Conservation (phyloP, 148 eudicot genomes). For the Silene latifolia region DNA sequence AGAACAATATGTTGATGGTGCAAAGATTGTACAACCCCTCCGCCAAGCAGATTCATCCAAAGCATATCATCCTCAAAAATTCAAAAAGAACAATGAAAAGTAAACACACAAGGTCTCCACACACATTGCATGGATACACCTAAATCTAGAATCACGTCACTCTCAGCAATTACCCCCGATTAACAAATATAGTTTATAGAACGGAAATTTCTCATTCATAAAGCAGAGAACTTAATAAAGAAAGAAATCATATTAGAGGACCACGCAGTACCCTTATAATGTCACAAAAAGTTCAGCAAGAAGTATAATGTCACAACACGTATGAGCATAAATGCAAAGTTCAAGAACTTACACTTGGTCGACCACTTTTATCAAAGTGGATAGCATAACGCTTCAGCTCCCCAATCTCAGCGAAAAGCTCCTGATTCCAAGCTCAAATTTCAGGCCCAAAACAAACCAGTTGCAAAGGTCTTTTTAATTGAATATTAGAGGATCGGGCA, state of each 20-base stretch:
- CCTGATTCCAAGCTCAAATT: conserved; percentile 64
- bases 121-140: background rate
- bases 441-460: conserved; percentile 43
- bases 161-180: background rate
- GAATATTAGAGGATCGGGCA: conserved; percentile 36
- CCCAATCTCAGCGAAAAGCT: conserved; percentile 85
- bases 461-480: conserved; percentile 30
- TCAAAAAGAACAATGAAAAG: background rate
- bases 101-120: background rate
- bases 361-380: conserved; percentile 75
- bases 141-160: background rate
- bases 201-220: background rate
- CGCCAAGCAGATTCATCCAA: background rate
- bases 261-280: no score
- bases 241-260: background rate
- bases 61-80: background rate
- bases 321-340: background rate
- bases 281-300: background rate
- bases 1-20: background rate
- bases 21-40: background rate
- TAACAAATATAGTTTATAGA: background rate
- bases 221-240: background rate
- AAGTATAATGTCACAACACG: background rate
- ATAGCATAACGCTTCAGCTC: conserved; percentile 86
- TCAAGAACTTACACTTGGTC: conserved; percentile 67